Base-by-base conservation (phyloP, 2,329 filamentous ascomycete species). In the Monosporascus sp. region DNA sequence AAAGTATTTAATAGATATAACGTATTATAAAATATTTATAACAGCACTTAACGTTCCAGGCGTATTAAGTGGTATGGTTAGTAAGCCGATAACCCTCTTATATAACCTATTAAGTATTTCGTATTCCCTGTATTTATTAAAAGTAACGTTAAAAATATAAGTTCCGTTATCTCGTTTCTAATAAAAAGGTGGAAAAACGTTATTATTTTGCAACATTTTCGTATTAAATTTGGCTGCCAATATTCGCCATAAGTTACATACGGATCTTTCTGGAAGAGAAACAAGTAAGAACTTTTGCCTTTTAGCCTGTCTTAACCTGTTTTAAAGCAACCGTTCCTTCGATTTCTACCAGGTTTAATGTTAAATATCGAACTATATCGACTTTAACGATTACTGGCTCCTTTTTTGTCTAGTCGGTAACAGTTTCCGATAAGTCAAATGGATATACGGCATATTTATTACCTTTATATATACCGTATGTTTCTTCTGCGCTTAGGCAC, bases 391-490 rank as follows among this genome's bases (percentile, higher is more conserved):
- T 27, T 27, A 27, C 25, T 7, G 25, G 25, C 25, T 27, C 7
- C 9, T 27, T 7, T 1, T 27, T 27, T 27, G 25, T 27, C 25
- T 27, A 7, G 39, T n/a, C 39, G 15, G 17, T 15, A 27, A 17
- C 39, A 11, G 25, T 3, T 27, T 22, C 24, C 15, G 38, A 45
- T 27, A 14, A 18, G 18, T 25, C 20, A 41, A 50, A 50, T 15
- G 39, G 48, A 35, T 20, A 39, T 11, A 50, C 11, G 1, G 38
- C 39, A 37, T 48, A 51, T 17, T 51, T n/a, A 20, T 55, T 45
- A 24, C 35, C 38, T 20, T 51, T 20, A 18, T 20, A 43, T 20
- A 53, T 11, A 20, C 53, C 51, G 39, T 55, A 45, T 8, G 48
- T 48, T 17, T 50, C 18, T 35, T 51, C 53, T 7, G 35, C 47